A percentile compares a stretch with the other conserved stretches of the same genome.
These are phyloP conservation scores for Rubia yunnanensis DNA, from an alignment of 257 asterid species.

Conservation along the genomic window DNA sequence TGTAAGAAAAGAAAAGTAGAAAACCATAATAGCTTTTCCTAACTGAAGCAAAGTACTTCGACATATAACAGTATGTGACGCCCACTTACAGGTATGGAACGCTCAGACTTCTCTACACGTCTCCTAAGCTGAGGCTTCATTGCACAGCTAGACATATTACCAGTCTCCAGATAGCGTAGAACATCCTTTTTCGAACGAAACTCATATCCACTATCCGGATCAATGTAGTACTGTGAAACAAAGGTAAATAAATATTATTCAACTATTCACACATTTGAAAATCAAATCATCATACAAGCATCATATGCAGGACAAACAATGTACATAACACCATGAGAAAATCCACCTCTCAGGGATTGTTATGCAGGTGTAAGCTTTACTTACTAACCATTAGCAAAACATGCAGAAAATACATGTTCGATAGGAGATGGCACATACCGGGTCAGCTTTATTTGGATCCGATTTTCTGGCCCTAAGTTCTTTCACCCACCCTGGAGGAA, in stretches of 20 bases:
- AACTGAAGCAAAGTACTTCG: background rate
- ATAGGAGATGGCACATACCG: constrained; percentile 28
- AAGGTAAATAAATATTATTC: background rate
- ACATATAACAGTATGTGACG: background rate
- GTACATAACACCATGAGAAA: background rate
- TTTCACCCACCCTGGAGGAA: constrained; percentile 73
- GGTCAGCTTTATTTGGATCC: constrained; percentile 39
- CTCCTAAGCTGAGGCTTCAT: constrained; percentile 42
- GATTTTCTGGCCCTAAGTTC: constrained; percentile 36
- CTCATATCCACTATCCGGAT: constrained; percentile 49
- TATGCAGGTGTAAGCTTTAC: background rate
- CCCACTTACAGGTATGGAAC: constrained; percentile 26
- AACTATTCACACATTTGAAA: background rate
- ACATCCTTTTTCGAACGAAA: constrained; percentile 61
- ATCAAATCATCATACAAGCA: background rate
- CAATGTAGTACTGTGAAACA: constrained; percentile 51
- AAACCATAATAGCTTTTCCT: background rate
- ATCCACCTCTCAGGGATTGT: background rate
- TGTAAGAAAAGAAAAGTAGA: background rate
- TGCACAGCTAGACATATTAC: constrained; percentile 39
- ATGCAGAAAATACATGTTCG: background rate
- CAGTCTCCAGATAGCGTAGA: constrained; percentile 44
- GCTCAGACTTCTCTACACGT: constrained; percentile 7
- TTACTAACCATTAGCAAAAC: background rate
- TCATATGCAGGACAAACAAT: background rate